Evolutionary conservation across 257 asterid genomes (phyloP), one percentile per base, ranked within the genome.

Genomic region (Ehretia macrophylla): DNA sequence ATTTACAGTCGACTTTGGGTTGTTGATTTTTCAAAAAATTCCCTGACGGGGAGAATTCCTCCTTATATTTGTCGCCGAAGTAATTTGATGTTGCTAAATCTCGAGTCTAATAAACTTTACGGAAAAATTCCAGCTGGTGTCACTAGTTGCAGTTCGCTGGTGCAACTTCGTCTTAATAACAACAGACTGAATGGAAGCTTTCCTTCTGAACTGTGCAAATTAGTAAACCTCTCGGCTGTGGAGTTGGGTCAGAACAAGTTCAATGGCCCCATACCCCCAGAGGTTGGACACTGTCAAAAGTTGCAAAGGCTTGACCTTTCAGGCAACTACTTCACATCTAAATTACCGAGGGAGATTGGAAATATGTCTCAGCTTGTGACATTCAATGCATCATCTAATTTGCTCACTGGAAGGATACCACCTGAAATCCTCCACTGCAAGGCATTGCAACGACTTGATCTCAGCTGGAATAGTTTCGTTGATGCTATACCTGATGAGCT

Each of bases 241-340:
- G 98, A 87, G 71, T 65, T 91, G 80, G 89, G 86, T 18, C 83
- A 76, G 72, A 91, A 91, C 71, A 75, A 55, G 71, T 83, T 91
- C 63, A 71, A 73, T 11, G 98, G 98, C 45, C 73, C 80, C 3
- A 62, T 91, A 45, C 92, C 98, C 55, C 68, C 47, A n/a, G 92
- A 73, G 51, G 70, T 91, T 18, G 81, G 81, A 51, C 66, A 68
- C 66, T 91, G 98, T 60, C 70, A 45, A 37, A 88, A 82, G 70
- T 59, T 91, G 85, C 98, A 91, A 67, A 81, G 98, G 75, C 94
- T 91, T 16, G 96, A 85, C 67, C 67, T 91, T 19, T 87, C 96
- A 0, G 87, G 86, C 17, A 91, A 91, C 58, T 51, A 62, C 44
- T 87, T 87, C 75, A 75, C 75, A 3, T 78, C 80, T 46, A 72